phyloP scores from a whole-genome alignment of 805 yeast genomes.

The Phaffomyces opuntiae region DNA sequence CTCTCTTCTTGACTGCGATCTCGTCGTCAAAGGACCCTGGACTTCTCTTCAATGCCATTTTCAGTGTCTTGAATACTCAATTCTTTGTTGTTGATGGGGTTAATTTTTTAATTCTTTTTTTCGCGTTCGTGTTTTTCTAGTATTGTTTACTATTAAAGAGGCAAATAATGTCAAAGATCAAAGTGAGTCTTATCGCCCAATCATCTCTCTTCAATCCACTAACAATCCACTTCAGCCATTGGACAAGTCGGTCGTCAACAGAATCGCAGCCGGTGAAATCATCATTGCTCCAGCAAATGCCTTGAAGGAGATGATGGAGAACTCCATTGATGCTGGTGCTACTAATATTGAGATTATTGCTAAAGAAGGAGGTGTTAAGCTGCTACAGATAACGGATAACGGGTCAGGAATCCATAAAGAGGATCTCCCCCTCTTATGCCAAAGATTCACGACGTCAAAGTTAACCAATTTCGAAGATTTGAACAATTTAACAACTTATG shows the following conservation, averaged over 20 bases:
- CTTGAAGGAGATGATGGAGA: conserved; percentile 85
- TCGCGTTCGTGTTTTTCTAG: not conserved
- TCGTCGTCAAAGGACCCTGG: no score
- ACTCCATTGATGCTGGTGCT: conserved; percentile 82
- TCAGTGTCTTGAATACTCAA: not conserved
- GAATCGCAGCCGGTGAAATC: conserved; percentile 96
- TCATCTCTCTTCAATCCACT: no score
- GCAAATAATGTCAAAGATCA: not conserved
- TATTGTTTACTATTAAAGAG: not conserved
- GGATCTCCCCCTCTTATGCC: conserved; percentile 77
- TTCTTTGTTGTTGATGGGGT: not conserved
- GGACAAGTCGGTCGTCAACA: conserved; percentile 69
- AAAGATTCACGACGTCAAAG: conserved; percentile 90
- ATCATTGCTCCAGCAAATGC: conserved; percentile 93
- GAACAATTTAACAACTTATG: conserved; percentile 65
- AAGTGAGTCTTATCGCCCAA: not conserved
- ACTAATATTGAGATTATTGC: conserved; percentile 68
- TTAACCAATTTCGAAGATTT: conserved; percentile 70
- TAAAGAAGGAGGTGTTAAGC: conserved; percentile 89
- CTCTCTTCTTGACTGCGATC: no score
- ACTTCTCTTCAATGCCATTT: not conserved
- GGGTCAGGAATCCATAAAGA: conserved; percentile 73
- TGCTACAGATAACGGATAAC: conserved; percentile 83
- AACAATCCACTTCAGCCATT: conserved; percentile 30
- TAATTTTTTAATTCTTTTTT: not conserved